Evolutionary conservation across 164 flowering plant species (phyloP), one percentile per base, ranked within the genome.

Genomic region (Magnolia kwangsiensis): DNA sequence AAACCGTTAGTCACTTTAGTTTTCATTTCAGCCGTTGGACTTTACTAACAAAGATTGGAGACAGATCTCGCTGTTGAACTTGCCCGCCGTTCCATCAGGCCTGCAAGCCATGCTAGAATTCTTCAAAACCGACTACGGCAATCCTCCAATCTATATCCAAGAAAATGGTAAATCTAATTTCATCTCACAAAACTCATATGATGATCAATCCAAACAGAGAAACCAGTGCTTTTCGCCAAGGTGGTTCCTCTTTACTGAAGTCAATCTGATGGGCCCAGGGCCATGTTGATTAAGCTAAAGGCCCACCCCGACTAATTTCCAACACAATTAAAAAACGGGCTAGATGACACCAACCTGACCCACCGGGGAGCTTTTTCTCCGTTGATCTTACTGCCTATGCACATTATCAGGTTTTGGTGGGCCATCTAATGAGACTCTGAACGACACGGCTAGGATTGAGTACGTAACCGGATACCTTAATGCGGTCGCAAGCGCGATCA

Each of bases 131-230:
- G 14, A 75, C 10, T 81, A 83, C 50, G 81, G 83, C 63, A 83
- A 83, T 59, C 85, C 80, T 72, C 82, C 85, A 20, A 51, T 83
- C 16, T 81, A 69, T 49, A 37, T 81, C 55, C 83, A 83, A 14
- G 85, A 83, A 78, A 80, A 76, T 71, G 83, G 85, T 80, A 67
- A 1, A 18, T 67, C 71, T 31, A 20, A 37, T 27, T 73, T 13
- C 23, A 4, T 7, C 0, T 37, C 6, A 6, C 45, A 37, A 37
- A 37, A 37, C 4, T 37, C 45, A 37, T 0, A 3, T 37, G 45
- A 37, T 37, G 45, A n/a, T n/a, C n/a, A n/a, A n/a, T n/a, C n/a
- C n/a, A n/a, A n/a, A n/a, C n/a, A n/a, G n/a, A n/a, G n/a, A n/a
- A n/a, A n/a, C n/a, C n/a, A n/a, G n/a, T n/a, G n/a, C n/a, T n/a